phyloP scores from a whole-genome alignment of 176 grass and related monocot species.

The Luzula sylvatica region DNA sequence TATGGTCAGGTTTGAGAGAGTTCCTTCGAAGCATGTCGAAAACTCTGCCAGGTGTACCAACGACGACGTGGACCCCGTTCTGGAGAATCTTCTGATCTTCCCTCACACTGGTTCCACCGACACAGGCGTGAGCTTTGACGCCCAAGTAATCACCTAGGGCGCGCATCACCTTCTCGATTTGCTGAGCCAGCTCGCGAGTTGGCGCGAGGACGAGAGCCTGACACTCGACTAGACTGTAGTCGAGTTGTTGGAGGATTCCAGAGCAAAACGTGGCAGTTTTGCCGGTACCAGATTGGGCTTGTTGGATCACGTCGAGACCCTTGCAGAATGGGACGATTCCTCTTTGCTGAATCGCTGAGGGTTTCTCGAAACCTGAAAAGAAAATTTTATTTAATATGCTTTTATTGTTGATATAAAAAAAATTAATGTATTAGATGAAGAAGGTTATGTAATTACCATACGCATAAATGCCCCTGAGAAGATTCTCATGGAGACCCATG shows the following conservation, averaged over 20 bases:
- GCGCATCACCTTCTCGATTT: slow-evolving; percentile 72
- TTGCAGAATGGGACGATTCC: slow-evolving; percentile 68
- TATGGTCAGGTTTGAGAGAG: slow-evolving; percentile 55
- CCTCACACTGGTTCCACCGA: slow-evolving; percentile 51
- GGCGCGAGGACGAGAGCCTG: slow-evolving; percentile 70
- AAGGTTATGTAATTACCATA: slow-evolving; percentile 33
- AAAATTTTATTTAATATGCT: no score
- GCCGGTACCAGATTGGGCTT: slow-evolving; percentile 69
- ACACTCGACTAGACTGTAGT: slow-evolving; percentile 54
- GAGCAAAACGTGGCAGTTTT: slow-evolving; percentile 77
- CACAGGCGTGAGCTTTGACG: slow-evolving; percentile 59
- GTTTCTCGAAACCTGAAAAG: slow-evolving; percentile 86
- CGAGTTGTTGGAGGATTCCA: slow-evolving; percentile 64
- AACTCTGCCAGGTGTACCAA: slow-evolving; percentile 62
- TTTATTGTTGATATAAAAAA: no score
- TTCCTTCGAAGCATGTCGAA: slow-evolving; percentile 52
- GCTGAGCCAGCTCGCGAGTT: slow-evolving; percentile 66
- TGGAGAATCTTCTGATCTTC: slow-evolving; percentile 57
- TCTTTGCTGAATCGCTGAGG: slow-evolving; percentile 68
- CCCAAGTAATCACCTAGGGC: slow-evolving; percentile 62
- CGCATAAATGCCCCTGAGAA: slow-evolving; percentile 71
- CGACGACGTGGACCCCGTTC: slow-evolving; percentile 66
- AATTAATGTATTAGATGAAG: no score
- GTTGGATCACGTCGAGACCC: slow-evolving; percentile 72
- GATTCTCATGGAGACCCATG: slow-evolving; percentile 70